These are phyloP conservation scores for Pichia cactophila DNA, from an alignment of 1,139 yeast species.

Conservation along the genomic window DNA sequence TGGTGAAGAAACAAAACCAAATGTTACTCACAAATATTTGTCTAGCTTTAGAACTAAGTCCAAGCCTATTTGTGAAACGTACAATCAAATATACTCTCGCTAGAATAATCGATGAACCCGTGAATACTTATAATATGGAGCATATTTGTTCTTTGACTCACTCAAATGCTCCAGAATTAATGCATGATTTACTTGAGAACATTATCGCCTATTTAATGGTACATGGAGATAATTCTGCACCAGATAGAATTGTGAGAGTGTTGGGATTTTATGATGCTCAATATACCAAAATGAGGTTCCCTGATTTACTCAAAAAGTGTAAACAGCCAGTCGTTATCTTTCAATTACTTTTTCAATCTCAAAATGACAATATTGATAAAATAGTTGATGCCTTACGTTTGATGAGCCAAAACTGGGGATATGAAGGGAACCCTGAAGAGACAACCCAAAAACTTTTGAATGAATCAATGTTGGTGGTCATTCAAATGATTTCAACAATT, in stretches of 20 bases:
- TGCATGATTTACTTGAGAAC: slow-evolving; percentile 30
- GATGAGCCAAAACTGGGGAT: slow-evolving; percentile 30
- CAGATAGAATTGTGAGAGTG: slow-evolving; percentile 45
- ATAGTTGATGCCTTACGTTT: slow-evolving; percentile 35
- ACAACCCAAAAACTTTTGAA: slow-evolving; percentile 10
- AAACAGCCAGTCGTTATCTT: slow-evolving; percentile 30
- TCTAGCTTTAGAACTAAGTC: slow-evolving; percentile 55
- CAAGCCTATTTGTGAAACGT: slow-evolving; percentile 53
- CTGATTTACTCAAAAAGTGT: slow-evolving; percentile 38
- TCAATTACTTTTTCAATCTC: slow-evolving; percentile 22
- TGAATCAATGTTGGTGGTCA: slow-evolving; percentile 60
- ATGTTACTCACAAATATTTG: slow-evolving; percentile 51
- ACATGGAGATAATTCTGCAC: slow-evolving; percentile 33
- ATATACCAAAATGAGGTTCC: slow-evolving; percentile 29
- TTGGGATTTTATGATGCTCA: slow-evolving; percentile 46
- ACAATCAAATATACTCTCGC: slow-evolving; percentile 77
- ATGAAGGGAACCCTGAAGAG: slow-evolving; percentile 4
- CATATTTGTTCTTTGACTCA: slow-evolving; percentile 51
- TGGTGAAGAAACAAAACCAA: slow-evolving; percentile 44
- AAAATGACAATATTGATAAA: slow-evolving; percentile 20
- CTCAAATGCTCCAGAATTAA: slow-evolving; percentile 19
- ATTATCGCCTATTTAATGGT: slow-evolving; percentile 41
- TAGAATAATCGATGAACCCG: slow-evolving; percentile 19
- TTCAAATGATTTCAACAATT: slow-evolving; percentile 71
- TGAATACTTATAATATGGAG: slow-evolving; percentile 46